Evolutionary conservation across 2,329 filamentous ascomycete species (phyloP).

Genomic region (Colletotrichum chlorophyti): DNA sequence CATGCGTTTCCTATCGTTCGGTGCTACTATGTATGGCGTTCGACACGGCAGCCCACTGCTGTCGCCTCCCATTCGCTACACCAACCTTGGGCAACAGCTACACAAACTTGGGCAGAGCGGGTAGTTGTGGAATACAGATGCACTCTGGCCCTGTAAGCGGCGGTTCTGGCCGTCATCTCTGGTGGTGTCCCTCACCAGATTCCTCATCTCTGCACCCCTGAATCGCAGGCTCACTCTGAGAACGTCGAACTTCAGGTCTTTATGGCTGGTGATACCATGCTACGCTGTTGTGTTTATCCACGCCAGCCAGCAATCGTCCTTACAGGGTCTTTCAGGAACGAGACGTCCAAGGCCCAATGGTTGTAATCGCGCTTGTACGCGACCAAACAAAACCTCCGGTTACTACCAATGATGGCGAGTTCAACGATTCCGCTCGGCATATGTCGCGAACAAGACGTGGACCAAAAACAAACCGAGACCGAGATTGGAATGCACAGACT

Average conservation of each 20-base stretch:
- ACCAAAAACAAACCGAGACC: too few relatives aligned
- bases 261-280: neutral
- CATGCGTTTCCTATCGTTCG: neutral
- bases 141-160: neutral
- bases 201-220: neutral
- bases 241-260: too few relatives aligned
- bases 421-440: too few relatives aligned
- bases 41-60: neutral
- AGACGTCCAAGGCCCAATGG: too few relatives aligned
- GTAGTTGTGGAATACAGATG: conserved; percentile 7
- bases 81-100: conserved; percentile 1
- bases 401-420: too few relatives aligned
- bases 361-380: too few relatives aligned
- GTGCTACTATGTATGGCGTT: neutral
- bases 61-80: neutral
- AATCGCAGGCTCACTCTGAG: too few relatives aligned
- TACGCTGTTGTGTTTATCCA: neutral
- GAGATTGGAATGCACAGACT: too few relatives aligned
- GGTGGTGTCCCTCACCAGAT: neutral
- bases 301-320: conserved; percentile 3
- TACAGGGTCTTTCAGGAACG: too few relatives aligned
- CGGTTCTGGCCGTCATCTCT: neutral
- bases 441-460: too few relatives aligned
- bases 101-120: neutral
- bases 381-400: too few relatives aligned